These are phyloP conservation scores for Prunus mira DNA, from an alignment of 306 rosid genomes.

Conservation along the genomic window DNA sequence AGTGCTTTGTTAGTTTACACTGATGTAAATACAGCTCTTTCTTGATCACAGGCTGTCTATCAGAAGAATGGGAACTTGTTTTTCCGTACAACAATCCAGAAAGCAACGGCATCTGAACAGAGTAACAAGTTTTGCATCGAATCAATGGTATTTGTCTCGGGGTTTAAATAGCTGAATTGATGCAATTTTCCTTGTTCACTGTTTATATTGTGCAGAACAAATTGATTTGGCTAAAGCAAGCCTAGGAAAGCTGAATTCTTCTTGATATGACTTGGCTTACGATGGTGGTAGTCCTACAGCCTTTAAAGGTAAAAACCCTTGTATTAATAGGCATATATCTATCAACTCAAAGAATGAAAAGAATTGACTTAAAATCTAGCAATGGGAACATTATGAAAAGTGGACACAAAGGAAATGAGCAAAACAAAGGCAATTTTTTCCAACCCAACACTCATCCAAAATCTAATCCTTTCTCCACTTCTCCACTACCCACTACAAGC, in stretches of 20 bases:
- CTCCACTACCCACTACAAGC: too few relatives aligned
- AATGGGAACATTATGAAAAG: too few relatives aligned
- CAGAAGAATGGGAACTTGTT: slow-evolving; percentile 63
- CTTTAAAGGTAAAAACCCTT: neutral
- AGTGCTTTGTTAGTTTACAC: neutral
- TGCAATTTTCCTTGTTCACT: slow-evolving; percentile 8
- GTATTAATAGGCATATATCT: neutral
- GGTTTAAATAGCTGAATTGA: neutral
- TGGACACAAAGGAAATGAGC: too few relatives aligned
- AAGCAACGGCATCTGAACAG: slow-evolving; percentile 58
- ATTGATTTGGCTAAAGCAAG: slow-evolving; percentile 56
- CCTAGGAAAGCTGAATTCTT: slow-evolving; percentile 44
- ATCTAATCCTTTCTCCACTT: too few relatives aligned
- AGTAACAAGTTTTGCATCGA: slow-evolving; percentile 38
- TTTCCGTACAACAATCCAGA: slow-evolving; percentile 59
- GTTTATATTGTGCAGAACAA: slow-evolving; percentile 37
- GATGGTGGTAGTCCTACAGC: neutral
- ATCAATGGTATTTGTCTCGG: neutral
- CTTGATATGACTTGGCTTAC: slow-evolving; percentile 20
- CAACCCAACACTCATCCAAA: too few relatives aligned
- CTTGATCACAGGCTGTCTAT: slow-evolving; percentile 52
- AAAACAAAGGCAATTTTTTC: too few relatives aligned
- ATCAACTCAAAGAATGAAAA: too few relatives aligned
- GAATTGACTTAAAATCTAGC: too few relatives aligned
- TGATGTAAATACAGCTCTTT: neutral